Base-by-base conservation (phyloP, 1,139 yeast species). In the Saccharomyces uvarum region DNA sequence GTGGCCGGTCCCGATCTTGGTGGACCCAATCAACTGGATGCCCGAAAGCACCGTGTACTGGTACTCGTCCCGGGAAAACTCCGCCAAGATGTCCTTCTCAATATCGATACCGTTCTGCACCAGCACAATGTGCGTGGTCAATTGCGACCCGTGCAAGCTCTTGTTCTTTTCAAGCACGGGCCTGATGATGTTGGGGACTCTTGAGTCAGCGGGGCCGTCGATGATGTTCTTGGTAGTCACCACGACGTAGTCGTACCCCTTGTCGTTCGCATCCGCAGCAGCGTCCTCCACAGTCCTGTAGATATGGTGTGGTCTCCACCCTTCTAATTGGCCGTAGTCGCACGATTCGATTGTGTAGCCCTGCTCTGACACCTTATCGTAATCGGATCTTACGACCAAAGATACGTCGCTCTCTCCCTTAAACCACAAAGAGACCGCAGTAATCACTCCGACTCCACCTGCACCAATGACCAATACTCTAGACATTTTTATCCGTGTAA, bases 81-180 rank as follows among this genome's bases (percentile, higher is more conserved):
- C 64, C 19, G 49, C 27, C 41, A 75, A 63, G 66, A 81, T 70
- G 7, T 82, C 82, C 32, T 69, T 68, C 58, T 81, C 86, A 52
- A 82, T 78, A 48, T 77, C 83, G 53, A 82, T 74, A 19, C 86
- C 87, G 63, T 82, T 82, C 64, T 82, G 86, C 53, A 81, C 69
- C 61, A 82, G 70, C 1, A 82, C 70, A 16, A 82, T 72, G 3
- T 77, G 70, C 21, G 82, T 73, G 5, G 62, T 27, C 56, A 58
- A 2, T 54, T 52, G 8, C 55, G 49, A 24, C 59, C 58, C 16
- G 59, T 27, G 31, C 26, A 51, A 14, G 4, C 13, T 42, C 16
- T 51, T 51, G 52, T 67, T 65, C n/a, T 58, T 50, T 21, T 73
- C 65, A 5, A 80, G 72, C 0, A 77, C 78, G 0, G 83, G 83